These are phyloP conservation scores for Moesziomyces antarcticus DNA, from an alignment of 1,284 basidiomycete genomes.

Conservation along the genomic window DNA sequence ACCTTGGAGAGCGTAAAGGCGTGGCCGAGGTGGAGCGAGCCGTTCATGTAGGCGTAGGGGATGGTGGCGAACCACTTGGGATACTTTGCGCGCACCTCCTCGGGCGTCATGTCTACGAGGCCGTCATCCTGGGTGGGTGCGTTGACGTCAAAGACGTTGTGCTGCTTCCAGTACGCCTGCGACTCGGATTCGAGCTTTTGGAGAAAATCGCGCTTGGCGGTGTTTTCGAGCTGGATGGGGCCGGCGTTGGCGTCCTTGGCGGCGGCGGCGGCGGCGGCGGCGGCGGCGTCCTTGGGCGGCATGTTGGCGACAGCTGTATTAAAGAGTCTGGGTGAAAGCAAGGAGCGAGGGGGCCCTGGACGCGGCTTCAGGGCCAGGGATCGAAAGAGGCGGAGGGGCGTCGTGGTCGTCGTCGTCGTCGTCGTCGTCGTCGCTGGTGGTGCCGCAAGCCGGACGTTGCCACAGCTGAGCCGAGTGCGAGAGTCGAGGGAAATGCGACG, in stretches of 20 bases:
- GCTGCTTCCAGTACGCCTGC: conserved; percentile 79
- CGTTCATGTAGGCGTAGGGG: conserved; percentile 92
- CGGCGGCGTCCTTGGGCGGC: conserved; percentile 47
- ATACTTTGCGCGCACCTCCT: conserved; percentile 73
- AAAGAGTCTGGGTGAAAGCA: neutral
- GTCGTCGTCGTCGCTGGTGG: too few relatives aligned
- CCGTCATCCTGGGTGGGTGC: conserved; percentile 73
- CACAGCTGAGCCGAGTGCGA: neutral
- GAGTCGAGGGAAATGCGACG: neutral
- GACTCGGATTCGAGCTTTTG: conserved; percentile 84
- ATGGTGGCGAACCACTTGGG: conserved; percentile 98
- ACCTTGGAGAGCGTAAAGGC: conserved; percentile 99
- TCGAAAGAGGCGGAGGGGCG: conserved; percentile 41
- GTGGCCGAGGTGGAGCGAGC: conserved; percentile 94
- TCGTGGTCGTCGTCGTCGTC: conserved; percentile 19
- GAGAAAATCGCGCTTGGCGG: conserved; percentile 89
- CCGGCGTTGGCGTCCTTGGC: conserved; percentile 38
- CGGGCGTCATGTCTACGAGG: conserved; percentile 56
- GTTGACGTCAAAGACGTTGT: conserved; percentile 79
- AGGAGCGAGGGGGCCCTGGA: conserved; percentile 15
- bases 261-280: conserved; percentile 33
- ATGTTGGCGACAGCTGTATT: conserved; percentile 23
- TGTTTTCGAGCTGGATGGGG: conserved; percentile 71
- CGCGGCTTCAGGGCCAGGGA: conserved; percentile 45
- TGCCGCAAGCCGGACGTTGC: neutral